Conservation (phyloP, 164 flowering plant species). For the Annona squamosa region DNA sequence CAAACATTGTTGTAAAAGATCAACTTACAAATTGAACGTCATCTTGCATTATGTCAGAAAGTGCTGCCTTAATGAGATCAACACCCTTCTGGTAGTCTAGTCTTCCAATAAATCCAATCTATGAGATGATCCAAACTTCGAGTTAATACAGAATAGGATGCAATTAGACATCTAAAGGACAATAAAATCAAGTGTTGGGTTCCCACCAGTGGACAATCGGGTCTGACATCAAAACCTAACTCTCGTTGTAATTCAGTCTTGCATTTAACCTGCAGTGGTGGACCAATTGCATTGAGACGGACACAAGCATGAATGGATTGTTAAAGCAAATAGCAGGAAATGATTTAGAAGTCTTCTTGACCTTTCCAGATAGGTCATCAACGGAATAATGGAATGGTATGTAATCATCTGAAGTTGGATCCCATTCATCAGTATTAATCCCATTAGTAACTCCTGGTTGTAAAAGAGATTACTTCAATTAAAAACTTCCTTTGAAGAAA, state of each 20-base stretch:
- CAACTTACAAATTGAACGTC: conserved; percentile 89
- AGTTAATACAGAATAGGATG: background rate
- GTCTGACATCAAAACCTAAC: conserved; percentile 64
- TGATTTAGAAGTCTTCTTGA: conserved; percentile 6
- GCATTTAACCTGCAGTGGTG: conserved; percentile 54
- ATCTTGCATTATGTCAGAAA: conserved; percentile 71
- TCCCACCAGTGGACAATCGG: conserved; percentile 85
- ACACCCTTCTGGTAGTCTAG: conserved; percentile 93
- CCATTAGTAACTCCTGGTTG: conserved; percentile 83
- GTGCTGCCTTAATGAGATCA: conserved; percentile 57
- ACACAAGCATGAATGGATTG: background rate
- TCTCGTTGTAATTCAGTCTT: conserved; percentile 83
- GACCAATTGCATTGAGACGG: background rate
- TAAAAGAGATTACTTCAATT: background rate
- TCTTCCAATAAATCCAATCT: conserved; percentile 98
- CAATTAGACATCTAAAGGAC: background rate
- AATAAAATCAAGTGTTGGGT: conserved; percentile 1
- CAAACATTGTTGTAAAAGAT: background rate
- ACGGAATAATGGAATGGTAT: conserved; percentile 60
- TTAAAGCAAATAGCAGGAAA: background rate
- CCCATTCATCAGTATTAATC: conserved; percentile 73
- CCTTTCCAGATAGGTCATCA: conserved; percentile 87
- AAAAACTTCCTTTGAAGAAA: background rate
- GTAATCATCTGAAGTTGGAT: conserved; percentile 67
- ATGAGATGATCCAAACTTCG: conserved; percentile 5